Percentiles rank a stretch among this genome's conserved stretches.
These are phyloP conservation scores for Digitaria exilis DNA, from an alignment of 202 grass and related monocot genomes.

Conservation along the genomic window DNA sequence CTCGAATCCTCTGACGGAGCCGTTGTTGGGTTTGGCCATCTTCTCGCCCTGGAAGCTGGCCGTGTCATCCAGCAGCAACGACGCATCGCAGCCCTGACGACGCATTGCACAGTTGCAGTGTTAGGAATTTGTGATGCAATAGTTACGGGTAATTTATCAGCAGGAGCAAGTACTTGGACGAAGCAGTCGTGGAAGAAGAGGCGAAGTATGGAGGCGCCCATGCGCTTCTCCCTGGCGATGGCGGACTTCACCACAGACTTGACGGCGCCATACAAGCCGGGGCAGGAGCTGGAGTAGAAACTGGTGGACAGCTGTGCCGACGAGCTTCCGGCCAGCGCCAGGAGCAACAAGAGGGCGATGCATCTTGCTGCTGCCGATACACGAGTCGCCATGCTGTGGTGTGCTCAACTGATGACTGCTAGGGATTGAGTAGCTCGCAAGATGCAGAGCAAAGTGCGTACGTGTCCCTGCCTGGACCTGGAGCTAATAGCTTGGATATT, in stretches of 20 bases:
- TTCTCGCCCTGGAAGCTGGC: no score
- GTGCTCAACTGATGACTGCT: not conserved
- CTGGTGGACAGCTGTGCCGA: slow-evolving; percentile 57
- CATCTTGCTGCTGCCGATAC: not conserved
- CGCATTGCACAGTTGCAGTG: no score
- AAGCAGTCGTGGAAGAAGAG: slow-evolving; percentile 98
- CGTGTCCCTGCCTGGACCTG: not conserved
- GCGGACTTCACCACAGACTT: slow-evolving; percentile 48
- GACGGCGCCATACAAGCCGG: slow-evolving; percentile 43
- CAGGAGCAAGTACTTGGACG: slow-evolving; percentile 44
- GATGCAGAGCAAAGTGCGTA: not conserved
- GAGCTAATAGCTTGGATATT: slow-evolving; percentile 10
- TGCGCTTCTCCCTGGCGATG: slow-evolving; percentile 51
- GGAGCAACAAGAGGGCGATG: not conserved
- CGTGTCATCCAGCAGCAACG: no score
- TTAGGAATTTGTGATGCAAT: no score
- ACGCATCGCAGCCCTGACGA: no score
- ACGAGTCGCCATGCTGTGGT: slow-evolving; percentile 10
- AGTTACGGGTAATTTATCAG: no score
- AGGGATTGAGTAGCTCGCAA: not conserved
- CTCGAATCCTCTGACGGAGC: no score
- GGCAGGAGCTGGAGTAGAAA: slow-evolving; percentile 70
- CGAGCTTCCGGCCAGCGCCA: slow-evolving; percentile 27
- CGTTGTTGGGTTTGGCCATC: no score
- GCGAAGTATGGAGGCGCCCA: slow-evolving; percentile 78